Evolutionary conservation across 768 basidiomycete genomes (phyloP).

Genomic region (Auricularia auricula-judae): DNA sequence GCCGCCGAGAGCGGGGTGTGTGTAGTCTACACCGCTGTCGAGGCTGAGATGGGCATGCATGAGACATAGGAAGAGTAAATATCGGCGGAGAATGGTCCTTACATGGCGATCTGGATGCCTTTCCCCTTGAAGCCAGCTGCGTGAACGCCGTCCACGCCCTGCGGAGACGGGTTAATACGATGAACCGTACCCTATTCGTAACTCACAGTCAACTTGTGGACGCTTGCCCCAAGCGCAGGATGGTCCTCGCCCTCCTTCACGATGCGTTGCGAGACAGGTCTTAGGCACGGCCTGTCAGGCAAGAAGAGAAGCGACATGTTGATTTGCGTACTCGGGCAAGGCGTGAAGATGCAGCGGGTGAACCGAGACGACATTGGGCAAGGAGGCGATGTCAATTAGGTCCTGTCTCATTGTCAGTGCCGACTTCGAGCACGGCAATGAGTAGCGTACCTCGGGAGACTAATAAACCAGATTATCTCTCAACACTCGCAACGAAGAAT

Average conservation of each 20-base stretch:
- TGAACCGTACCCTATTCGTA: too few relatives aligned
- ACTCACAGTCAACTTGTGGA: not conserved
- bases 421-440: not conserved
- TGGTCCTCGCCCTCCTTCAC: not conserved
- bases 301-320: not conserved
- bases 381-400: not conserved
- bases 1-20: constrained; percentile 8
- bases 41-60: constrained; percentile 26
- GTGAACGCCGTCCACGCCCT: constrained; percentile 24
- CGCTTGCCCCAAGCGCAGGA: not conserved
- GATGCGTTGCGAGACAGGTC: not conserved
- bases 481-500: not conserved
- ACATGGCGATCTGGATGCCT: constrained; percentile 25
- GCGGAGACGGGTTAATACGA: not conserved
- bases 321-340: not conserved
- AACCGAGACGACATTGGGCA: not conserved
- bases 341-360: not conserved
- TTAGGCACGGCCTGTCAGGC: not conserved
- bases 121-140: constrained; percentile 26
- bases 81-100: not conserved
- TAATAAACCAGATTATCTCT: not conserved
- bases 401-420: not conserved
- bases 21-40: constrained; percentile 4
- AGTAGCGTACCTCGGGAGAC: not conserved
- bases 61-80: constrained; percentile 14